Evolutionary conservation across 176 grass and related monocot genomes (phyloP).

Genomic region (sorghum (Sorghum bicolor)): Sorghum_bicolor_NCBIv3 NC_012878.2:15255501-15256000

Average conservation of each 20-base stretch:
- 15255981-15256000: not conserved
- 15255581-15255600: constrained; percentile 11
- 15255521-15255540: not conserved
- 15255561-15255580: constrained; percentile 7
- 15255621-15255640: constrained; percentile 71
- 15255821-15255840: constrained; percentile 77
- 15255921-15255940: constrained; percentile 59
- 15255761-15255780: not conserved
- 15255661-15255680: constrained; percentile 95
- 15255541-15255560: constrained; percentile 2
- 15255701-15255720: constrained; percentile 89
- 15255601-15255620: constrained; percentile 67
- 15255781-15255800: constrained; percentile 10
- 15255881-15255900: constrained; percentile 66
- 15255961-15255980: not conserved
- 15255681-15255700: constrained; percentile 92
- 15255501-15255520: not conserved
- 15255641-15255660: constrained; percentile 81
- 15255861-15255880: constrained; percentile 91
- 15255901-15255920: constrained; percentile 90
- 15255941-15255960: constrained; percentile 19
- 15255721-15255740: constrained; percentile 85
- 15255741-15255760: constrained; percentile 27
- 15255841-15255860: constrained; percentile 89
- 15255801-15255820: constrained; percentile 12